phyloP scores from a whole-genome alignment of 2,329 filamentous ascomycete species.

The Alternaria tenuissima region DNA sequence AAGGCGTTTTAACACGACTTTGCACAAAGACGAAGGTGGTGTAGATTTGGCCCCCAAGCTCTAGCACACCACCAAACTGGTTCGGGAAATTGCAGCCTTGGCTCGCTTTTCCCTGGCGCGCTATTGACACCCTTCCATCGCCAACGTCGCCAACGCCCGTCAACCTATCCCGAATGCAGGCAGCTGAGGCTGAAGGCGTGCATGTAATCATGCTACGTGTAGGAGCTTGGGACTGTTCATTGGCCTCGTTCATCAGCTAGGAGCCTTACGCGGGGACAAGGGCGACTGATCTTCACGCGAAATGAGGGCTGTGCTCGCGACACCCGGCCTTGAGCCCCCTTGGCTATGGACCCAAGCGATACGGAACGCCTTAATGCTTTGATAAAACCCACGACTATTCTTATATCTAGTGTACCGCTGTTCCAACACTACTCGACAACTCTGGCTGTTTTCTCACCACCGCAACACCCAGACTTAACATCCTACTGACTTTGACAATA shows the following conservation, averaged over 20 bases:
- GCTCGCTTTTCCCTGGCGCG: slow-evolving; percentile 36
- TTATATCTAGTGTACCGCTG: neutral
- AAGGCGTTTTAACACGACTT: neutral
- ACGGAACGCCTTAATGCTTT: slow-evolving; percentile 27
- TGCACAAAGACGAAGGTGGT: neutral
- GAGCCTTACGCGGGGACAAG: slow-evolving; percentile 4
- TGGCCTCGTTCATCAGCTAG: slow-evolving; percentile 14
- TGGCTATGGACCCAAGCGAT: slow-evolving; percentile 15
- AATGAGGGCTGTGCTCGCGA: slow-evolving; percentile 31
- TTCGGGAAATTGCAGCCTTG: slow-evolving; percentile 25
- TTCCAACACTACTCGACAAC: neutral
- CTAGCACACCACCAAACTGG: neutral
- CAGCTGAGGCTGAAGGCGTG: slow-evolving; percentile 20
- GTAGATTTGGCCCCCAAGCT: slow-evolving; percentile 20
- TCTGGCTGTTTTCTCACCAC: neutral
- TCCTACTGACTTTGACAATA: neutral
- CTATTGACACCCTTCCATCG: slow-evolving; percentile 8
- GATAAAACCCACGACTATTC: slow-evolving; percentile 13
- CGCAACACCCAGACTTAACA: neutral
- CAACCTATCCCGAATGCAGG: slow-evolving; percentile 5
- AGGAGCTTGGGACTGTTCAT: slow-evolving; percentile 9
- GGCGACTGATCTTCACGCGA: slow-evolving; percentile 20
- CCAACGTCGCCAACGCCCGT: slow-evolving; percentile 4
- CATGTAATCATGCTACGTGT: slow-evolving; percentile 9
- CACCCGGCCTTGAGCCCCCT: slow-evolving; percentile 18